Evolutionary conservation across 306 rosid genomes (phyloP), one percentile per base, ranked within the genome.

Genomic region (Adenanthera pavonina): DNA sequence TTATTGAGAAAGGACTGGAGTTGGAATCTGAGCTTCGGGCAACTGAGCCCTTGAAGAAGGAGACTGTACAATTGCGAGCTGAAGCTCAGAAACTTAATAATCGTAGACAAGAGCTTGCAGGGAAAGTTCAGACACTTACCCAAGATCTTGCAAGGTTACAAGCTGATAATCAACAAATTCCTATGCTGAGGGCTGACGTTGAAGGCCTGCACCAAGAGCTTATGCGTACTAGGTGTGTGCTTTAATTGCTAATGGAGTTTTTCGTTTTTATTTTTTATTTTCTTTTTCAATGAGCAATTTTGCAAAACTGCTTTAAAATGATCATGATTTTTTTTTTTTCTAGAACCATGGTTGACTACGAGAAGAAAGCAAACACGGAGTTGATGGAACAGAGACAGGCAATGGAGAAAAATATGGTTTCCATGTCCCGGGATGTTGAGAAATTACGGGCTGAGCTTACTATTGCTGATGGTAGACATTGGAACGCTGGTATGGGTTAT

Each of bases 341-440:
- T 78, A 94, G 98, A 82, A 69, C 88, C 66, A 83, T 89, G 75
- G 83, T 86, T 72, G 97, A 92, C 79, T 90, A 87, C 80, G 98
- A 94, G 80, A 94, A 92, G 91, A 90, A 94, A 86, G 92, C 97
- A 80, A 92, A 89, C 79, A 76, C 91, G 49, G 97, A 94, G 84
- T 85, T 92, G 90, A 81, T 90, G 94, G 95, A 92, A 77, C 98
- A 94, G 87, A 90, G 94, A 83, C 97, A 90, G 90, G 85, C 91
- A 17, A 90, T 94, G 98, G 97, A 92, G 88, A 94, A 88, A 79
- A 92, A 88, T 84, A 78, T 90, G 87, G 92, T 92, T 88, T 88
- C 98, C 87, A 89, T 92, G 98, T 97, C 98, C 36, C 89, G 94
- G 44, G 98, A 94, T 85, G 97, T 92, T 76, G 97, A 94, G 91